A percentile compares a stretch with the other conserved stretches of the same genome.
Conservation (phyloP, 257 asterid species). For the Thymus mandschuricus region DNA sequence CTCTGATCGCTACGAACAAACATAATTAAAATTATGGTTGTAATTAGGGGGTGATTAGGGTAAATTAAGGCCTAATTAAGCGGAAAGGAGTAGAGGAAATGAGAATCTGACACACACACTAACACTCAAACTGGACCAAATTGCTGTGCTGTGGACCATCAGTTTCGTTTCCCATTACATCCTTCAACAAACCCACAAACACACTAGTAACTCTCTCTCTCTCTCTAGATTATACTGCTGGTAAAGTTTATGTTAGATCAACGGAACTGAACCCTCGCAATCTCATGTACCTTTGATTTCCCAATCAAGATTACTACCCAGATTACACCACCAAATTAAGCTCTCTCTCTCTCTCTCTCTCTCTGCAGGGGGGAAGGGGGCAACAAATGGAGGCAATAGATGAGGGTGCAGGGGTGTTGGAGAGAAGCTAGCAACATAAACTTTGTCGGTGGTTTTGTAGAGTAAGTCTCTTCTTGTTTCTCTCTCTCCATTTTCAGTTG, state of each 20-base stretch:
- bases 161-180: slow-evolving; percentile 17
- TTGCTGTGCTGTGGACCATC: slow-evolving; percentile 29
- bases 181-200: slow-evolving; percentile 10
- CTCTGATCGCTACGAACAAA: too few species aligned
- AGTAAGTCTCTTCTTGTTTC: slow-evolving; percentile 32
- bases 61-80: too few species aligned
- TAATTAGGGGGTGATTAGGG: too few species aligned
- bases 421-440: slow-evolving; percentile 51
- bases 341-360: neutral
- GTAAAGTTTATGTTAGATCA: neutral
- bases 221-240: neutral
- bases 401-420: neutral
- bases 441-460: slow-evolving; percentile 67
- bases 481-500: neutral
- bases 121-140: slow-evolving; percentile 25
- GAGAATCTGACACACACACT: slow-evolving; percentile 35
- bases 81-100: neutral
- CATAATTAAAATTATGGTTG: too few species aligned
- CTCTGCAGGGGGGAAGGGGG: neutral
- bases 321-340: neutral
- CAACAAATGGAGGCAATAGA: slow-evolving; percentile 24
- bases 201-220: neutral
- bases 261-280: neutral
- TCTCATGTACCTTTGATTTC: too few species aligned
- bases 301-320: too few species aligned